These are phyloP conservation scores for Candolleomyces efflorescens DNA, from an alignment of 768 basidiomycete genomes.

Conservation along the genomic window DNA sequence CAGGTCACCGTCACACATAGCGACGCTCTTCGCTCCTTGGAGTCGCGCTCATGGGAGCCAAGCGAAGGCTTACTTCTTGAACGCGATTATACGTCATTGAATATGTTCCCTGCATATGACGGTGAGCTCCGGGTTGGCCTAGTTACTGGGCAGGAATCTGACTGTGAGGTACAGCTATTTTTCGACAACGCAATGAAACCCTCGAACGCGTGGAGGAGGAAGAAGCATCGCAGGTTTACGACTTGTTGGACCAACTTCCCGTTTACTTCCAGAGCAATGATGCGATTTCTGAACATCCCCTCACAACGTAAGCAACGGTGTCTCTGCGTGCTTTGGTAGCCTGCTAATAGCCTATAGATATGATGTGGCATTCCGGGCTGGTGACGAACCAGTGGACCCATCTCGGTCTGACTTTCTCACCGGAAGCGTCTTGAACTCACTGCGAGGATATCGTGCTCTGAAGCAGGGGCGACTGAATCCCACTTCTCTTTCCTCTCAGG, in stretches of 20 bases:
- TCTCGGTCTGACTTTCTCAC: constrained; percentile 58
- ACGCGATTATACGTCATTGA: constrained; percentile 40
- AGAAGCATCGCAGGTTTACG: constrained; percentile 37
- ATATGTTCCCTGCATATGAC: constrained; percentile 52
- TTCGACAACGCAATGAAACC: constrained; percentile 23
- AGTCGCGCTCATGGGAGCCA: constrained; percentile 19
- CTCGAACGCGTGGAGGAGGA: constrained; percentile 27
- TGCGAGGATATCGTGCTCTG: constrained; percentile 50
- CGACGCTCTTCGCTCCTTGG: not conserved
- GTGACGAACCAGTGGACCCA: constrained; percentile 38
- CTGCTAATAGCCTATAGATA: constrained; percentile 35
- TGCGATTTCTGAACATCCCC: constrained; percentile 43
- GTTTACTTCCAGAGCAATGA: constrained; percentile 53
- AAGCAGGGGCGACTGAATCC: constrained; percentile 42
- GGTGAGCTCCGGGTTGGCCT: constrained; percentile 32
- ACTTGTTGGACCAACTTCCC: constrained; percentile 50
- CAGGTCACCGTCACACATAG: constrained; percentile 9
- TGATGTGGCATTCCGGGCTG: constrained; percentile 56
- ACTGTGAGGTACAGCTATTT: constrained; percentile 31
- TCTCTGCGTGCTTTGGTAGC: constrained; percentile 3
- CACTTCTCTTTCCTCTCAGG: constrained; percentile 30
- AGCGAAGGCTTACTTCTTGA: constrained; percentile 42
- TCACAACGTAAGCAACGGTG: constrained; percentile 51
- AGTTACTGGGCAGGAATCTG: not conserved
- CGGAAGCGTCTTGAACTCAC: constrained; percentile 45